These are phyloP conservation scores for Kodamaea sagamina DNA, from an alignment of 805 yeast species.

Conservation along the genomic window DNA sequence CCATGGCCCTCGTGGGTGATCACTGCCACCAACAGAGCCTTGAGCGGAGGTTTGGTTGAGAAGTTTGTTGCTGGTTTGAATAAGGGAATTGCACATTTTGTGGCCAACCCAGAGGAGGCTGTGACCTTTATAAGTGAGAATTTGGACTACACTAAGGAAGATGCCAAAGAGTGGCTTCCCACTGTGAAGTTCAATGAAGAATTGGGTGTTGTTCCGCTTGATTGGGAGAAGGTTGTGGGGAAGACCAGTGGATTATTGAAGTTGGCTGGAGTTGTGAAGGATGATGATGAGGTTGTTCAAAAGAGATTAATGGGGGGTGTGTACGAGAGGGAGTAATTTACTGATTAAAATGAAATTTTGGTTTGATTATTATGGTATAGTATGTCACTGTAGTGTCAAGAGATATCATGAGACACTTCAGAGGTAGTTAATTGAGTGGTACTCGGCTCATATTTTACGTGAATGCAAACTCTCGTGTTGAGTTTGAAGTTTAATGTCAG, in stretches of 20 bases:
- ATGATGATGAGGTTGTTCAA: slow-evolving; percentile 26
- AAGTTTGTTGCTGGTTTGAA: slow-evolving; percentile 57
- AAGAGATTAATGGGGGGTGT: slow-evolving; percentile 25
- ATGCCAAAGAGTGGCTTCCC: slow-evolving; percentile 78
- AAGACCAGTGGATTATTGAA: slow-evolving; percentile 60
- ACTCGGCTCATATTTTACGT: no score
- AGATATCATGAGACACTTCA: no score
- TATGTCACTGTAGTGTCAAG: no score
- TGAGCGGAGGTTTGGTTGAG: slow-evolving; percentile 24
- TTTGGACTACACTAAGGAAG: slow-evolving; percentile 74
- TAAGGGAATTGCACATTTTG: slow-evolving; percentile 69
- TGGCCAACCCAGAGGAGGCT: slow-evolving; percentile 61
- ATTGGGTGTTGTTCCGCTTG: slow-evolving; percentile 39
- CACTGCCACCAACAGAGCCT: slow-evolving; percentile 48
- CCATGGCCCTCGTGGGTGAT: slow-evolving; percentile 98
- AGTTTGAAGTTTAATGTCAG: no score
- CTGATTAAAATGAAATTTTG: no score
- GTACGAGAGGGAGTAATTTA: slow-evolving; percentile 1
- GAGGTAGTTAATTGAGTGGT: no score
- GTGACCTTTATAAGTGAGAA: slow-evolving; percentile 61
- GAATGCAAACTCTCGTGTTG: no score
- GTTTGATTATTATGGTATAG: no score
- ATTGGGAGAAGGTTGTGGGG: slow-evolving; percentile 51
- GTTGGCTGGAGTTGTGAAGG: slow-evolving; percentile 61
- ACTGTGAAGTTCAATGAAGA: slow-evolving; percentile 65